Conservation (phyloP, 2,329 filamentous ascomycete species). For the Pseudocercospora pini-densiflorae region DNA sequence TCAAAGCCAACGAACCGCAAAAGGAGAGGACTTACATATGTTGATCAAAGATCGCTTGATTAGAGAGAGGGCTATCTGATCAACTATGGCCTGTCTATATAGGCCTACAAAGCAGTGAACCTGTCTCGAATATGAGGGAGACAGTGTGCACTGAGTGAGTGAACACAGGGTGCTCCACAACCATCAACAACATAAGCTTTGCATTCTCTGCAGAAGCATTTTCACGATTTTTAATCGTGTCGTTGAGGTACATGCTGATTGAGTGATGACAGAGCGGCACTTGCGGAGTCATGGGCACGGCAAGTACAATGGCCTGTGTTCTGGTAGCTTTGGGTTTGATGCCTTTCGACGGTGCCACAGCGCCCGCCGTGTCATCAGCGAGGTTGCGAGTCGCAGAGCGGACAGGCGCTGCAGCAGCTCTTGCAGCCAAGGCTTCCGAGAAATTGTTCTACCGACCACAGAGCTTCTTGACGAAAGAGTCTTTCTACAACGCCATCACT, state of each 20-base stretch:
- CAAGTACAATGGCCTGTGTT: conserved; percentile 62
- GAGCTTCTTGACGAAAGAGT: conserved; percentile 51
- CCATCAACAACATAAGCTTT: too few relatives aligned
- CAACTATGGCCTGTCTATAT: too few relatives aligned
- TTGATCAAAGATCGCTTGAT: too few relatives aligned
- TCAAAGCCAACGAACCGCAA: background rate
- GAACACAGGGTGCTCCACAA: too few relatives aligned
- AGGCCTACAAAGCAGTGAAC: too few relatives aligned
- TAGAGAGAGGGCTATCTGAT: too few relatives aligned
- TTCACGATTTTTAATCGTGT: background rate
- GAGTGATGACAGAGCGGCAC: conserved; percentile 45
- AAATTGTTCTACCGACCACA: conserved; percentile 47
- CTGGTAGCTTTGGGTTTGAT: conserved; percentile 59
- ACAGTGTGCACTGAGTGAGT: too few relatives aligned
- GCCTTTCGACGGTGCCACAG: conserved; percentile 57
- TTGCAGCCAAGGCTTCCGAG: conserved; percentile 42
- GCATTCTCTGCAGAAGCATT: background rate
- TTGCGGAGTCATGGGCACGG: conserved; percentile 63
- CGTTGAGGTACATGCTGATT: background rate
- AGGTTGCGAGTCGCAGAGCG: conserved; percentile 59
- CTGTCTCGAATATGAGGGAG: too few relatives aligned
- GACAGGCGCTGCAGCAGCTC: conserved; percentile 56
- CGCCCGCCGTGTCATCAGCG: conserved; percentile 58
- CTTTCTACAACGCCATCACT: conserved; percentile 54
- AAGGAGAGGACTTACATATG: background rate